phyloP scores from a whole-genome alignment of 305 asterid genomes.

The Fraxinus albicans region DNA sequence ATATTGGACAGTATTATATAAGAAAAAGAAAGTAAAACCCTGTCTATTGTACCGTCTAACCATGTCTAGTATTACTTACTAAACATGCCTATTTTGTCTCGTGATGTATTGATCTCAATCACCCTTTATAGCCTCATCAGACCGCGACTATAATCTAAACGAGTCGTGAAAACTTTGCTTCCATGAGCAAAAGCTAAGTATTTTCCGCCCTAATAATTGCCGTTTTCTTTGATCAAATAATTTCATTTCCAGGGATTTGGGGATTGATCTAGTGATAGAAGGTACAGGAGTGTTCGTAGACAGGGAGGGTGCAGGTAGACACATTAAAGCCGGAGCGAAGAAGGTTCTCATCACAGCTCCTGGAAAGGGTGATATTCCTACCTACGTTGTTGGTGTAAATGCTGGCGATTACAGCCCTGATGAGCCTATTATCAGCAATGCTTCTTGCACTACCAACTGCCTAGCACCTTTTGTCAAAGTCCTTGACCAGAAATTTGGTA shows the following conservation, averaged over 20 bases:
- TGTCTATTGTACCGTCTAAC: not conserved
- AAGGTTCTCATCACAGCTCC: constrained; percentile 97
- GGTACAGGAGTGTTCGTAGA: constrained; percentile 95
- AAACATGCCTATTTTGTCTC: not conserved
- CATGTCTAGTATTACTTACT: not conserved
- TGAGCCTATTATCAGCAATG: constrained; percentile 82
- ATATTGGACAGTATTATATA: not conserved
- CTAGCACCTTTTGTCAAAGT: constrained; percentile 95
- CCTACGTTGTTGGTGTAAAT: constrained; percentile 90
- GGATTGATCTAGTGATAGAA: constrained; percentile 75
- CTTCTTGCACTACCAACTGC: constrained; percentile 97
- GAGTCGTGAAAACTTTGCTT: not conserved
- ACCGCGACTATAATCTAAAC: not conserved
- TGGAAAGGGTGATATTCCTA: constrained; percentile 91
- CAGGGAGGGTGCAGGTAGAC: constrained; percentile 91
- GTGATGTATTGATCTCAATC: not conserved
- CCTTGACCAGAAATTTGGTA: constrained; percentile 89
- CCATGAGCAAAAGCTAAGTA: not conserved
- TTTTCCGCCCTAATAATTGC: not conserved
- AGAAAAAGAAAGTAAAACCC: not conserved
- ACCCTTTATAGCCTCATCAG: not conserved
- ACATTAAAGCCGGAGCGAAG: constrained; percentile 83
- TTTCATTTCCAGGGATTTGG: constrained; percentile 53
- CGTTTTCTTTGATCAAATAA: not conserved
- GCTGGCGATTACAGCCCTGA: constrained; percentile 63